Base-by-base conservation (phyloP, 495 filamentous ascomycete species). In the Beverwykella pulmonaria region DNA sequence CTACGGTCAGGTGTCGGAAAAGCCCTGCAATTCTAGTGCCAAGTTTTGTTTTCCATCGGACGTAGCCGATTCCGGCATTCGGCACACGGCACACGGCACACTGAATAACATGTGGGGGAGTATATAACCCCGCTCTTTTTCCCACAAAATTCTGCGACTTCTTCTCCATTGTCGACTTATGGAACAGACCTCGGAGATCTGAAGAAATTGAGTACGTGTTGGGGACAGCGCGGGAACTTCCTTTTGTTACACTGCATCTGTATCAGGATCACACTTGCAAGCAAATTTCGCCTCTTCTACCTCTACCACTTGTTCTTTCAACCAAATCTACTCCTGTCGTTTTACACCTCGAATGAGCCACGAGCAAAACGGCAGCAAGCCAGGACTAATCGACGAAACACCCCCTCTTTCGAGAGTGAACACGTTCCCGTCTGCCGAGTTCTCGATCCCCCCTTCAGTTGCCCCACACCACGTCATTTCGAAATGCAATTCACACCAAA, bases 341-440 rank as follows among this genome's bases (percentile, higher is more conserved):
- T 44, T 44, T 4, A 15, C 39, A 23, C 23, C n/a, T 61, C 76
- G 67, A 52, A 78, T 78, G 76, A 75, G 32, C 57, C 60, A 63
- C 61, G 25, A 36, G 25, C 29, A 50, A 67, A 76, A 78, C 63
- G 76, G 76, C 76, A 78, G 76, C 76, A 78, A 44, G 76, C 76
- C 75, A 77, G 75, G 75, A 77, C 59, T 65, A 49, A 4, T 50
- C 48, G 44, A 55, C 58, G 53, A 29, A 25, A 64, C 61, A 20
- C 47, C 1, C 17, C 59, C 1, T 14, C 59, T 61, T 17, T 26
- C 52, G 54, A 27, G 54, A 23, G 30, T 54, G 23, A 67, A 67
- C 46, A 68, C 50, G 7, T 25, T 63, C 52, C 59, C 68, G 29
- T 55, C 68, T 23, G 68, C 53, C 1, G 68, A 66, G 23, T 70